Conservation (phyloP, 176 grass and related monocot genomes). For the Musa beccarii region DNA sequence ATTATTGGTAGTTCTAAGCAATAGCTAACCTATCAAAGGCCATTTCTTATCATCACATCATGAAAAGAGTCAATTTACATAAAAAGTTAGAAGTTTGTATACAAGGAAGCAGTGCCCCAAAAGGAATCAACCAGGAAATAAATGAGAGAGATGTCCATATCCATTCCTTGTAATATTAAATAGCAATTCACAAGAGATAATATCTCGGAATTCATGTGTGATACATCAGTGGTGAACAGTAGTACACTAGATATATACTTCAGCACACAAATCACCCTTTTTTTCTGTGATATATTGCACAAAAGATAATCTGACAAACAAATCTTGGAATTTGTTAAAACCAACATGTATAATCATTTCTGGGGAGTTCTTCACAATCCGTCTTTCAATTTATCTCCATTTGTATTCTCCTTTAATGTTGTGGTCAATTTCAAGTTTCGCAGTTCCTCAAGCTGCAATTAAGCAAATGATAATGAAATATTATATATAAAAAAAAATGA, state of each 20-base stretch:
- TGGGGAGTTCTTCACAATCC: not conserved
- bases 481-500: not conserved
- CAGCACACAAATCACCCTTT: not conserved
- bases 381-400: not conserved
- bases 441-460: not conserved
- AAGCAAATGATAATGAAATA: too few relatives aligned
- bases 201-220: not conserved
- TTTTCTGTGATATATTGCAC: not conserved
- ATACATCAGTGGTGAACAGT: not conserved
- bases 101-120: not conserved
- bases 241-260: not conserved
- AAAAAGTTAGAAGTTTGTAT: too few relatives aligned
- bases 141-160: not conserved
- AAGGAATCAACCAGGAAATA: too few relatives aligned
- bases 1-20: not conserved
- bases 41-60: too few relatives aligned
- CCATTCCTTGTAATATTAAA: not conserved
- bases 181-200: not conserved
- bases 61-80: too few relatives aligned
- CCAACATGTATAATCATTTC: not conserved
- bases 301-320: not conserved
- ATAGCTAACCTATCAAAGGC: not conserved
- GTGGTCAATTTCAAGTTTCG: not conserved
- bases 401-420: not conserved
- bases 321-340: not conserved